phyloP scores from a whole-genome alignment of 2,329 filamentous ascomycete species.

The Trichoderma cornu-damae region DNA sequence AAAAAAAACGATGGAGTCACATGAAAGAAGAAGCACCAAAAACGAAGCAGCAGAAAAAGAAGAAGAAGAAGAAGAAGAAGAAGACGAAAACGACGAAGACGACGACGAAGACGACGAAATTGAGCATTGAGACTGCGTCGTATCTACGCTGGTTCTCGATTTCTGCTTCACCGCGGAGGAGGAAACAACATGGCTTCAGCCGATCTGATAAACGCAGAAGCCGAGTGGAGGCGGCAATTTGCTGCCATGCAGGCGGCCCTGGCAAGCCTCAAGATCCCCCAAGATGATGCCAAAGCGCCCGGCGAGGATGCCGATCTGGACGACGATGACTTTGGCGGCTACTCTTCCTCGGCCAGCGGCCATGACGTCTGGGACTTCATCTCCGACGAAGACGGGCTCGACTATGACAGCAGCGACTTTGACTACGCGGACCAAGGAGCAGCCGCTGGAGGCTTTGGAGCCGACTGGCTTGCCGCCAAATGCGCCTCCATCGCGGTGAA shows the following conservation, averaged over 20 bases:
- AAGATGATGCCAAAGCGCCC: conserved; percentile 33
- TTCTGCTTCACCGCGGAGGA: not conserved
- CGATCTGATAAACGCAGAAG: conserved; percentile 39
- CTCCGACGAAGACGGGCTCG: conserved; percentile 61
- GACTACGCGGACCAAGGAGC: conserved; percentile 37
- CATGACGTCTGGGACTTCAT: conserved; percentile 94
- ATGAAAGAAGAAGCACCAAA: too few relatives aligned
- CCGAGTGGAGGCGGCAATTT: conserved; percentile 80
- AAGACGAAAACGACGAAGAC: too few relatives aligned
- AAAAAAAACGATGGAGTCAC: too few relatives aligned
- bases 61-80: too few relatives aligned
- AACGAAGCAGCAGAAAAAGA: too few relatives aligned
- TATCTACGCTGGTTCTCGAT: not conserved
- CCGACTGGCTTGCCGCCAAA: conserved; percentile 65
- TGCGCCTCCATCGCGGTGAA: conserved; percentile 64
- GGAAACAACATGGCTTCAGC: conserved; percentile 31
- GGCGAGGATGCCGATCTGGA: conserved; percentile 45
- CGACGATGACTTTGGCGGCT: conserved; percentile 58
- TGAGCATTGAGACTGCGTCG: not conserved
- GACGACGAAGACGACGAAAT: too few relatives aligned
- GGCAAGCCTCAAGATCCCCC: conserved; percentile 59
- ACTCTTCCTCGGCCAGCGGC: conserved; percentile 55
- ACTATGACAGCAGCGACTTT: conserved; percentile 60
- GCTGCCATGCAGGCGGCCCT: conserved; percentile 82
- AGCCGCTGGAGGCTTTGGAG: conserved; percentile 43